Evolutionary conservation across 495 filamentous ascomycete genomes (phyloP).

Genomic region (Aspergillus sparsus): DNA sequence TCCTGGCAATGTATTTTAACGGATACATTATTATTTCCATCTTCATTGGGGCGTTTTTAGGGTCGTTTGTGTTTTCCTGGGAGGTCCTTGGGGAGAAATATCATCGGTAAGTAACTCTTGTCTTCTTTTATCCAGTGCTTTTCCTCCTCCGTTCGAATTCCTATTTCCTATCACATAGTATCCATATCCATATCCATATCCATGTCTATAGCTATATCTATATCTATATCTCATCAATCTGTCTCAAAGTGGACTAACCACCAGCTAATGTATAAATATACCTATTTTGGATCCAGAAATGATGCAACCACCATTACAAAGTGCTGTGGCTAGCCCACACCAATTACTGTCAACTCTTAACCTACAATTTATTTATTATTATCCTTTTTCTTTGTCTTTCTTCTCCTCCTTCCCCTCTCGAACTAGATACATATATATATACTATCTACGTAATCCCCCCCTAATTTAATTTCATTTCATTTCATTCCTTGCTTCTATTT

Average conservation of each 20-base stretch:
- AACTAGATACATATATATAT: too few species aligned
- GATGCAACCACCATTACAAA: slow-evolving; percentile 40
- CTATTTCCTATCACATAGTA: slow-evolving; percentile 3
- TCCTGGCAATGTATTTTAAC: slow-evolving; percentile 69
- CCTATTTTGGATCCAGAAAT: slow-evolving; percentile 24
- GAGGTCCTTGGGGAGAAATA: slow-evolving; percentile 35
- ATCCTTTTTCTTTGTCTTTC: too few species aligned
- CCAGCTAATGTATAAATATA: too few species aligned
- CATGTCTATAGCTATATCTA: too few species aligned
- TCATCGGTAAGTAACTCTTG: slow-evolving; percentile 19
- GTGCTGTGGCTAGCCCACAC: slow-evolving; percentile 31
- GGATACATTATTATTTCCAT: slow-evolving; percentile 65
- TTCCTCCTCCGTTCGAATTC: too few species aligned
- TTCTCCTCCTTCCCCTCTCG: too few species aligned
- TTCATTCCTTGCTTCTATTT: too few species aligned
- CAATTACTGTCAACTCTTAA: neutral
- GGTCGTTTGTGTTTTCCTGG: slow-evolving; percentile 61
- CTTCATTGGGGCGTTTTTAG: slow-evolving; percentile 62
- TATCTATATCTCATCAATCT: too few species aligned
- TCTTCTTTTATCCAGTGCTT: neutral
- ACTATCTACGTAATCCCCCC: too few species aligned
- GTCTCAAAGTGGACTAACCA: too few species aligned
- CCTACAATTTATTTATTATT: neutral
- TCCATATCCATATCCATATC: too few species aligned
- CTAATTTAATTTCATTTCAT: too few species aligned